Percentiles rank a stretch among this genome's conserved stretches.
Evolutionary conservation across 306 rosid genomes (phyloP).

Genomic region (Geum urbanum): DNA sequence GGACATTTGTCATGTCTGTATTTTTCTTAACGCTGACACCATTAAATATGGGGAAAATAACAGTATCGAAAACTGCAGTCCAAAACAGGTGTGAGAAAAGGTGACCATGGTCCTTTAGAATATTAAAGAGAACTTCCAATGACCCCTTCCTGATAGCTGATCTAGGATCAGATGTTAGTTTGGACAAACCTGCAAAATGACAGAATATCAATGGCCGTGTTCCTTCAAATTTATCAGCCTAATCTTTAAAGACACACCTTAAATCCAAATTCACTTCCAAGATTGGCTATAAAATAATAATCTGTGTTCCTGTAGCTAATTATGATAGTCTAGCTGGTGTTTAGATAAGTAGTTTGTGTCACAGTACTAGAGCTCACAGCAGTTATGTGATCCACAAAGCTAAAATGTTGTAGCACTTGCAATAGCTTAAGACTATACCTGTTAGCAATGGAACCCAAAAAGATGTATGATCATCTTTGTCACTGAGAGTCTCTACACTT

Average conservation of each 20-base stretch:
- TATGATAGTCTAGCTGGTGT: neutral
- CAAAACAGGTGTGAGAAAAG: slow-evolving; percentile 75
- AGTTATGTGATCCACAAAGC: neutral
- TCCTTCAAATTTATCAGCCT: too few species aligned
- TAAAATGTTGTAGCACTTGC: slow-evolving; percentile 4
- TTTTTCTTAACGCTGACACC: slow-evolving; percentile 49
- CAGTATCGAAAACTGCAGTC: slow-evolving; percentile 64
- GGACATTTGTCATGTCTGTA: slow-evolving; percentile 30
- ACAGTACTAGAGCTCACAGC: too few species aligned
- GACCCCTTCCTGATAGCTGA: slow-evolving; percentile 95
- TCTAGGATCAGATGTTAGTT: slow-evolving; percentile 86
- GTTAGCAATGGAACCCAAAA: slow-evolving; percentile 91
- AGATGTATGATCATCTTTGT: slow-evolving; percentile 74
- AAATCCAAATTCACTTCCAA: neutral
- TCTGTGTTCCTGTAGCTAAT: neutral
- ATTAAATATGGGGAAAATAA: slow-evolving; percentile 72
- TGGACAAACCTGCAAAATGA: slow-evolving; percentile 74
- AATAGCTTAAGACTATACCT: slow-evolving; percentile 46
- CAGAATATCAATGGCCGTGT: neutral
- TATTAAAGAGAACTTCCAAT: slow-evolving; percentile 94
- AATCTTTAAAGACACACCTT: neutral
- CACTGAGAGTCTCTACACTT: slow-evolving; percentile 37
- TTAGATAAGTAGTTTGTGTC: neutral
- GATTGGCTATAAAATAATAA: neutral
- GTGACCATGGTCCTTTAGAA: slow-evolving; percentile 93